Evolutionary conservation across 805 yeast genomes (phyloP).

Genomic region (Candida ulmi): DNA sequence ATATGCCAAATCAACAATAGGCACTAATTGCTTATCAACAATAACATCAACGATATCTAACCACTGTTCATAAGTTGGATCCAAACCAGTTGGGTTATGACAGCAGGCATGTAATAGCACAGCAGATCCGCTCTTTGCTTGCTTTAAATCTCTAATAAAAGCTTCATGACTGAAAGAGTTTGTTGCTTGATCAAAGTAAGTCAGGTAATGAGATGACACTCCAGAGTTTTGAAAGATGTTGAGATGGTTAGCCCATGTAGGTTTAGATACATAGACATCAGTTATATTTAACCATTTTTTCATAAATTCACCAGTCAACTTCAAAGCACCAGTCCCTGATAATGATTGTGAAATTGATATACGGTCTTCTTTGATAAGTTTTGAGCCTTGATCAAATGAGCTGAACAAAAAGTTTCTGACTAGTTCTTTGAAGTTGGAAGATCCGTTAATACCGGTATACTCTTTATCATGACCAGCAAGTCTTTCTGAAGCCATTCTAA

Average conservation of each 20-base stretch:
- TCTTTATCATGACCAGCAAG: conserved; percentile 57
- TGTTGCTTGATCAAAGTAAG: conserved; percentile 60
- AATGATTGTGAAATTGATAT: conserved; percentile 83
- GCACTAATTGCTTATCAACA: conserved; percentile 55
- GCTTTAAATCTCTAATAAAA: conserved; percentile 51
- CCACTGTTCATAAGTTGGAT: conserved; percentile 82
- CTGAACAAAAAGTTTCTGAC: conserved; percentile 72
- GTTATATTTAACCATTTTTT: conserved; percentile 46
- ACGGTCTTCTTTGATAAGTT: conserved; percentile 50
- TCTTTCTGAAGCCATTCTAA: conserved; percentile 51
- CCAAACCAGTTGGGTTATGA: conserved; percentile 96
- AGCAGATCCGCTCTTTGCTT: conserved; percentile 52
- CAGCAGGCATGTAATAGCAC: conserved; percentile 91
- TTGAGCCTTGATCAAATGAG: conserved; percentile 51
- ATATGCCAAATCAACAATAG: conserved; percentile 89
- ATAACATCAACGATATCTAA: conserved; percentile 61
- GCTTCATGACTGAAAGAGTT: conserved; percentile 64
- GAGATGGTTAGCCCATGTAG: conserved; percentile 93
- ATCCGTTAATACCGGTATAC: conserved; percentile 83
- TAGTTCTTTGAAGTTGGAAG: conserved; percentile 55
- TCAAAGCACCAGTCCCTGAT: conserved; percentile 92
- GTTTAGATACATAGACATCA: conserved; percentile 67
- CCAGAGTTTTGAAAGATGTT: conserved; percentile 77
- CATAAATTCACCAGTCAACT: conserved; percentile 78
- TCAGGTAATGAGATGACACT: conserved; percentile 52